Evolutionary conservation across 31 red algal genomes (phyloP), one percentile per base, ranked within the genome.

Genomic region (Porphyra umbilicalis): DNA sequence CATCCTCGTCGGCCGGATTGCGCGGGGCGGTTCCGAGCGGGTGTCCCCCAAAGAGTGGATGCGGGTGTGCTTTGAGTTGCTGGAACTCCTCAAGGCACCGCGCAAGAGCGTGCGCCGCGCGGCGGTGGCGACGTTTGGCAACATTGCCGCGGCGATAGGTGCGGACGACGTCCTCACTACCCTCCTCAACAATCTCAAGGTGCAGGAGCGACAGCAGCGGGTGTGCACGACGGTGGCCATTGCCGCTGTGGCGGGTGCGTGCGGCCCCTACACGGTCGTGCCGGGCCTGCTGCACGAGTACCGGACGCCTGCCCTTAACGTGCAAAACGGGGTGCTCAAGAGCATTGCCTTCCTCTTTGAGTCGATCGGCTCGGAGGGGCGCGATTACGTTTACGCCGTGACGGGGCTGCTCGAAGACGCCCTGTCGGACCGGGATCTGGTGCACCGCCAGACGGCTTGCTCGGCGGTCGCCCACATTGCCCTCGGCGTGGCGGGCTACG

Each of bases 281-380:
- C 90, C 97, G 33, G 88, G 83, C 31, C 78, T 99, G 85, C 90
- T 99, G 90, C 88, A 99, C 83, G 97, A 95, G 77, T 99, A 99
- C 87, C 88, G 93, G 29, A 95, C 90, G 79, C 90, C 93, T 2
- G 97, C 96, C 31, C 81, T 95, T 75, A 88, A 99, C 82, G 97
- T 96, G 32, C 97, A 99, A 38, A 99, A 92, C 81, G 97, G 97
- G 37, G 92, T 99, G 31, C 81, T 99, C 34, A 99, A 99, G 75
- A 90, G 94, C 1, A 36, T 99, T 1, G 91, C 93, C 30, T 99
- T 99, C 80, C 84, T 96, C n/a, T 99, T 93, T 82, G 91, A 95
- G 76, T 99, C 94, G 67, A 92, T 96, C 67, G 84, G 97, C 33
- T 79, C 87, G 34, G 92, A 87, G 81, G 79, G 87, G 35, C 84